phyloP scores from a whole-genome alignment of 2,329 filamentous ascomycete species.

The Arthroderma sp. region DNA sequence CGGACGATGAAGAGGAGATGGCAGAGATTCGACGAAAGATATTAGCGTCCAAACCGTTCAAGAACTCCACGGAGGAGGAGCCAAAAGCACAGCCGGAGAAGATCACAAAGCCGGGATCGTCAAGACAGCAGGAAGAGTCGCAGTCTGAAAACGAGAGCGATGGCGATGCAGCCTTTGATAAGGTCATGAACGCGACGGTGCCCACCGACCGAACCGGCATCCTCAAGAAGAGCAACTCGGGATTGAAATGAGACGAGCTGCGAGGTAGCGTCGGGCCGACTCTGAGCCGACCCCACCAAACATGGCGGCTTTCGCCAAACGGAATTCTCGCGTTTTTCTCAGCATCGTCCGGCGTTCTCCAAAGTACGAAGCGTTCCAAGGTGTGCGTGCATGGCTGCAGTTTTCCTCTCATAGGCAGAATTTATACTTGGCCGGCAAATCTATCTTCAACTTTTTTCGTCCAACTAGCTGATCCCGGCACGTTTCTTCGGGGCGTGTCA shows the following conservation, averaged over 20 bases:
- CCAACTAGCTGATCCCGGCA: too few relatives aligned
- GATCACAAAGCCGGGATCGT: constrained; percentile 46
- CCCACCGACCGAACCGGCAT: constrained; percentile 77
- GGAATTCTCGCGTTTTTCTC: constrained; percentile 4
- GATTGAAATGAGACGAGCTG: not conserved
- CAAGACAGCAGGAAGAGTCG: constrained; percentile 10
- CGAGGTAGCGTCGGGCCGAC: not conserved
- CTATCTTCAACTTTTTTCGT: too few relatives aligned
- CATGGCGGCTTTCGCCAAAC: not conserved
- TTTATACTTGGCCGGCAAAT: too few relatives aligned
- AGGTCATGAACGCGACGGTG: constrained; percentile 81
- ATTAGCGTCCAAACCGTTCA: constrained; percentile 80
- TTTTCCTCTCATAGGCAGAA: too few relatives aligned
- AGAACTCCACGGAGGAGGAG: constrained; percentile 26
- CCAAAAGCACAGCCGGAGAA: constrained; percentile 47
- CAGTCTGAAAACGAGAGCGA: constrained; percentile 53
- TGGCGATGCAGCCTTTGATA: constrained; percentile 68
- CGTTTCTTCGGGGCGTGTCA: too few relatives aligned
- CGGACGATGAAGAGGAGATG: constrained; percentile 80
- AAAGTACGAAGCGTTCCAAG: constrained; percentile 14
- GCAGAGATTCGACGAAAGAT: constrained; percentile 80
- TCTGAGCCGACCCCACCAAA: not conserved
- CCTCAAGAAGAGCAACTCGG: constrained; percentile 32
- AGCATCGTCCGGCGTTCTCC: constrained; percentile 10
- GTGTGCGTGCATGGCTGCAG: constrained; percentile 3